Base-by-base conservation (phyloP, 2,329 filamentous ascomycete species). In the Fusarium acutatum region DNA sequence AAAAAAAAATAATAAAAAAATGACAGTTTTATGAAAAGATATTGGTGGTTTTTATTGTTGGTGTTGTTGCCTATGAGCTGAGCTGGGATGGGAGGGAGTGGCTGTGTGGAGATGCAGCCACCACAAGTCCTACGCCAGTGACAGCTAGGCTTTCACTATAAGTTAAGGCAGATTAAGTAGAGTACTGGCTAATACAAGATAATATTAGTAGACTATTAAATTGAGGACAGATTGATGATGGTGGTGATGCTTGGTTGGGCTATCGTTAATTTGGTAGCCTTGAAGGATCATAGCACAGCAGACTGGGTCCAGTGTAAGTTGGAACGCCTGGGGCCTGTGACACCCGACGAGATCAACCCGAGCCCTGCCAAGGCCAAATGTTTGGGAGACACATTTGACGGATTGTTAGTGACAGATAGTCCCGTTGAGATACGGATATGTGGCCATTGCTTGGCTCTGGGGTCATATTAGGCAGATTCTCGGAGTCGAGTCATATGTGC, bases 1-100 rank as follows among this genome's bases (percentile, higher is more conserved):
- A 24, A 10, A 58, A 64, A 53, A 38, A 26, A 26, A 6, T 5
- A 26, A 26, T 5, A 26, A 26, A 26, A 26, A 26, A 26, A 26
- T 34, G 52, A 59, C 40, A 65, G 35, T 12, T 68, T 58, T 35
- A 43, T 28, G 32, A 8, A 63, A 35, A 68, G 17, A 58, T 68
- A 28, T 43, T 59, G 9, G 30, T 15, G 22, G 18, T 35, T 60
- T 50, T 56, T 32, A 26, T 56, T 61, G 34, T 53, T 67, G 24
- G 37, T 58, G 52, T 60, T 71, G 70, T 63, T 72, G 70, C 71
- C 70, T 72, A 40, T 56, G 32, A 41, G 53, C 52, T 49, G 18
- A 14, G 57, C 20, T 15, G 35, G 11, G 52, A 10, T 24, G 22
- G 13, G 24, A 57, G 46, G 37, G 37, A 28, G 44, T 43, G 50